Percentiles rank a stretch among this genome's conserved stretches.
These are phyloP conservation scores for Vanrija sp. DNA, from an alignment of 1,284 basidiomycete genomes.

Conservation along the genomic window DNA sequence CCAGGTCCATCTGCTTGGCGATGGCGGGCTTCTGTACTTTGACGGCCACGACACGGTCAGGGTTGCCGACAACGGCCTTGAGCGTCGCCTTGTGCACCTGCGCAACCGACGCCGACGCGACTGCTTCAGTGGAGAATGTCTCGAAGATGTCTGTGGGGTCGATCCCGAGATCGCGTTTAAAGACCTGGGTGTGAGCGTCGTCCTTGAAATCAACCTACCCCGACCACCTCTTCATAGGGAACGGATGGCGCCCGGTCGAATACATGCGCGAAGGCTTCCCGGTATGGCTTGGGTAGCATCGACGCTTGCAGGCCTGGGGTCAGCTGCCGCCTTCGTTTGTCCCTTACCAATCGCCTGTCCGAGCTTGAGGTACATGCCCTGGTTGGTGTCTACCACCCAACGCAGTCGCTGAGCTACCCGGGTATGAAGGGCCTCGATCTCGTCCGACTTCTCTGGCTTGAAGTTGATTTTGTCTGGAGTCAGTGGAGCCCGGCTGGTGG, in stretches of 20 bases:
- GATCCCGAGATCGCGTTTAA: slow-evolving; percentile 63
- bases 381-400: slow-evolving; percentile 69
- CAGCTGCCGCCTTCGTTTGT: background rate
- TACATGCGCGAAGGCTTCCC: slow-evolving; percentile 70
- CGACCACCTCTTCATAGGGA: slow-evolving; percentile 61
- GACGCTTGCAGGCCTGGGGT: slow-evolving; percentile 71
- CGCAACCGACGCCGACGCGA: slow-evolving; percentile 82
- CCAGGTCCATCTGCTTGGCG: slow-evolving; percentile 76
- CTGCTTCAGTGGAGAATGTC: slow-evolving; percentile 65
- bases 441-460: slow-evolving; percentile 57
- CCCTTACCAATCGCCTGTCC: slow-evolving; percentile 54
- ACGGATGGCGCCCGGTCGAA: slow-evolving; percentile 85
- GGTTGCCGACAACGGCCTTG: slow-evolving; percentile 29
- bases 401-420: slow-evolving; percentile 74
- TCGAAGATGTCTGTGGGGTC: slow-evolving; percentile 72
- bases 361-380: slow-evolving; percentile 85
- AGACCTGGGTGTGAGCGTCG: slow-evolving; percentile 53
- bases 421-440: slow-evolving; percentile 72
- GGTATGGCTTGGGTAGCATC: slow-evolving; percentile 73
- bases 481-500: background rate
- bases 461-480: slow-evolving; percentile 72
- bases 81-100: slow-evolving; percentile 79
- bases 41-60: slow-evolving; percentile 63
- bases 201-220: no score
- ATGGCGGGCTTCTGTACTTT: slow-evolving; percentile 90